Base-by-base conservation (phyloP, 495 filamentous ascomycete species). In the Tuber aestivum region DNA sequence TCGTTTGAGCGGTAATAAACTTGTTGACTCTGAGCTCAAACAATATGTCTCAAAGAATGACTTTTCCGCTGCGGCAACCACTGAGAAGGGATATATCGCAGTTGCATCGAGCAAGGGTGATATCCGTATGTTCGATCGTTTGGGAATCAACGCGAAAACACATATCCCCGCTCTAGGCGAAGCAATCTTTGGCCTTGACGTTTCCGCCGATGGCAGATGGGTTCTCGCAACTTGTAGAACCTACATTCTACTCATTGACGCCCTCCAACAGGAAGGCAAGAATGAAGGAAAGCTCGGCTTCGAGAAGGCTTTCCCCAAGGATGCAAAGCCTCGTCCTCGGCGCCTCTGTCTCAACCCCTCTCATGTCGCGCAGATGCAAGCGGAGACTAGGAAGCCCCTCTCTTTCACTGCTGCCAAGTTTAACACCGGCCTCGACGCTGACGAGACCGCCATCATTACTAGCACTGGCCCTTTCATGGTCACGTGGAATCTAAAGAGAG, bases 201-300 rank as follows among this genome's bases (percentile, higher is more conserved):
- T 97, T 35, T 94, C 92, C 72, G 95, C 94, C 38, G 94, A 99
- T 84, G 95, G 95, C 73, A 91, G 93, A 78, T 99, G 95, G 95
- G 87, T 99, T 21, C 89, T 99, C 23, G 96, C 91, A 35, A 99
- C 95, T 0, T 97, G 95, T 82, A 91, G 92, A 37, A 99, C 95
- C 1, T 99, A 98, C 81, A 89, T 99, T 12, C 89, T 99, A 8
- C 91, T 99, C 79, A 92, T 98, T 76, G 95, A 99, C 81, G 88
- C 94, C 0, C 83, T 95, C 50, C 96, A 99, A 81, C 93, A 96
- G 81, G 89, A 91, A 0, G 96, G 95, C 80, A 98, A 97, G 87
- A 97, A 98, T 78, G 93, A 94, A 79, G 96, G 96, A 81, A 97
- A 98, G 85, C 92, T 99, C 69, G 95, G 95, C 23, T 99, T 99